Evolutionary conservation across 129 eudicot genomes (phyloP).

Genomic region (Mikania micrantha): DNA sequence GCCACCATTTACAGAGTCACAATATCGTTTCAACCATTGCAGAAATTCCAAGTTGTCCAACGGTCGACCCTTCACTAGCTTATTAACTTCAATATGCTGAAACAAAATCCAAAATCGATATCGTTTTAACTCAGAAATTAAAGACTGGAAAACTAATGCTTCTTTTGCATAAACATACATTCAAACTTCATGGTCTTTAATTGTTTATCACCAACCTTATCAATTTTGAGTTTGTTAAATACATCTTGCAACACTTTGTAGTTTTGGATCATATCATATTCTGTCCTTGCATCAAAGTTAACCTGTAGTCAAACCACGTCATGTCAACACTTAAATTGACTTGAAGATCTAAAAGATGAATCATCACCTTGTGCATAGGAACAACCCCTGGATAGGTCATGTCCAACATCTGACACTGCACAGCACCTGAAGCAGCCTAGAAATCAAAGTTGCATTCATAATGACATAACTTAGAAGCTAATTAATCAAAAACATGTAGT

Average conservation of each 20-base stretch:
- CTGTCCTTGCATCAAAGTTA: conserved; percentile 81
- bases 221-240: conserved; percentile 79
- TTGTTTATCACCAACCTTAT: conserved; percentile 39
- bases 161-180: not conserved
- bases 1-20: conserved; percentile 92
- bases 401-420: conserved; percentile 95
- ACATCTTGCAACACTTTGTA: conserved; percentile 95
- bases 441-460: not conserved
- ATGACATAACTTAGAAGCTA: conserved; percentile 7
- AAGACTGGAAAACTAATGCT: not conserved
- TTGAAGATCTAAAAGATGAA: not conserved
- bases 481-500: conserved; percentile 1
- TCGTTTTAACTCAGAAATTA: not conserved
- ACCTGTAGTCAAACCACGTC: conserved; percentile 44
- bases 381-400: conserved; percentile 79
- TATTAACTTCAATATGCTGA: conserved; percentile 94
- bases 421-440: conserved; percentile 98
- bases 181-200: not conserved
- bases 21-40: conserved; percentile 95
- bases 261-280: conserved; percentile 95
- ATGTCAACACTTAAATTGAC: not conserved
- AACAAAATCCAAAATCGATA: conserved; percentile 18
- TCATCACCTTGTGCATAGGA: conserved; percentile 87
- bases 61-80: conserved; percentile 81
- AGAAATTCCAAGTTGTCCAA: conserved; percentile 91